A percentile compares a stretch with the other conserved stretches of the same genome.
phyloP scores from a whole-genome alignment of 805 yeast genomes.

The Saccharomycopsis oosterbeekiorum region DNA sequence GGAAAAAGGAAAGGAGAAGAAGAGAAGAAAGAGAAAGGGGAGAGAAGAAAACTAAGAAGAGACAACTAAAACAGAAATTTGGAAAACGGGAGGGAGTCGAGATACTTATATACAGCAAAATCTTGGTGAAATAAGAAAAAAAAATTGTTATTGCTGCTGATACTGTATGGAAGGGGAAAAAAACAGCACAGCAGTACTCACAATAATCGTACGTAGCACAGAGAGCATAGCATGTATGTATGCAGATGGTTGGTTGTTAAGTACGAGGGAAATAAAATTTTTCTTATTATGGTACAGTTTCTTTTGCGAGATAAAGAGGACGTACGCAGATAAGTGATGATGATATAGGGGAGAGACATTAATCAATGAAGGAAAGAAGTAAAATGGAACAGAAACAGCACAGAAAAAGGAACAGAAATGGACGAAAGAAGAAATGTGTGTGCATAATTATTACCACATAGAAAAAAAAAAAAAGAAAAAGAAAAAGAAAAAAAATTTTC shows the following conservation, averaged over 20 bases:
- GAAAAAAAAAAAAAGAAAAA: not conserved
- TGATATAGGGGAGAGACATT: not conserved
- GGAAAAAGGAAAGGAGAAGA: not conserved
- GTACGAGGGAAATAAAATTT: not conserved
- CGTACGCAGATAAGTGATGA: constrained; percentile 1
- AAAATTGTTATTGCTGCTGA: not conserved
- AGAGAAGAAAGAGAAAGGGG: not conserved
- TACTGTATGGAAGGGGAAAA: too few relatives aligned
- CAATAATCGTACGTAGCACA: not conserved
- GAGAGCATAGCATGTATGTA: not conserved
- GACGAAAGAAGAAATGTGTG: constrained; percentile 2
- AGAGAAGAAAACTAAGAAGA: not conserved
- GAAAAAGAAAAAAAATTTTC: not conserved
- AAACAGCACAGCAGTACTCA: not conserved
- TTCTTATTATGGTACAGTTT: not conserved
- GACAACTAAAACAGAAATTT: too few relatives aligned
- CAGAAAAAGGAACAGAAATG: not conserved
- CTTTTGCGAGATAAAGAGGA: not conserved
- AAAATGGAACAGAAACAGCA: not conserved
- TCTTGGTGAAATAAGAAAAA: not conserved
- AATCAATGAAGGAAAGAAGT: not conserved
- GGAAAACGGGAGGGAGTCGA: not conserved
- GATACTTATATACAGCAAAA: not conserved
- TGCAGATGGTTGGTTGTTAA: constrained; percentile 1
- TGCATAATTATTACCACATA: not conserved